Evolutionary conservation across 2,329 filamentous ascomycete genomes (phyloP).

Genomic region (Claviceps arundinis): DNA sequence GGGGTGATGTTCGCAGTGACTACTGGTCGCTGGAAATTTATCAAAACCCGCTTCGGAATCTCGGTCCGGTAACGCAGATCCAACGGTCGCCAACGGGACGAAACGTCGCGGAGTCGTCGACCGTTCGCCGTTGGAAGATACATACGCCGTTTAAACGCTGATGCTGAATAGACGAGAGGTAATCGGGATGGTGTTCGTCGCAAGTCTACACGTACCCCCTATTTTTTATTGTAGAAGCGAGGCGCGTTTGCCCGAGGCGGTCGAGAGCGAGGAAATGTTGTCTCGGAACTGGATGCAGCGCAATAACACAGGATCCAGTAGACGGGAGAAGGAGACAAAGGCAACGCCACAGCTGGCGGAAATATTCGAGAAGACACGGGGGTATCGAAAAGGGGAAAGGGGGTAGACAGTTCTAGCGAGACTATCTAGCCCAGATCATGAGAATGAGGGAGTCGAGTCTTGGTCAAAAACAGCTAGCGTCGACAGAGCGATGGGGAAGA

Average conservation of each 20-base stretch:
- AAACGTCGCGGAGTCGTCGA: background rate
- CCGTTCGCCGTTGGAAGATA: background rate
- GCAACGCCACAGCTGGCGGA: slow-evolving; percentile 7
- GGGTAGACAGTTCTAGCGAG: slow-evolving; percentile 1
- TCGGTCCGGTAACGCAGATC: background rate
- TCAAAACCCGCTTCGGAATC: background rate
- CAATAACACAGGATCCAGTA: slow-evolving; percentile 2
- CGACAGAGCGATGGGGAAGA: slow-evolving; percentile 1
- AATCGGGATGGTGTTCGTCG: background rate
- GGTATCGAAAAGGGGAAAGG: slow-evolving; percentile 7
- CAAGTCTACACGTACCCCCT: slow-evolving; percentile 1
- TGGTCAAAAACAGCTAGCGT: slow-evolving; percentile 2
- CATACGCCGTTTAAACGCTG: background rate
- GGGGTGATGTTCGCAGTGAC: background rate
- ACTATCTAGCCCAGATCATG: slow-evolving; percentile 1
- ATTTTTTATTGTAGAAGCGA: background rate
- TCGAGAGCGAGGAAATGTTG: background rate
- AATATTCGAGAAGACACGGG: slow-evolving; percentile 8
- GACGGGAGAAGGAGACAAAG: slow-evolving; percentile 3
- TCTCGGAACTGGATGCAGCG: background rate
- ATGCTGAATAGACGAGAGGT: background rate
- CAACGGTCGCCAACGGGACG: background rate
- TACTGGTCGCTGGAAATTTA: background rate
- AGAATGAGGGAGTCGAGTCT: background rate
- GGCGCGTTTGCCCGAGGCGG: background rate